Evolutionary conservation across 352 stramenopile species (phyloP).

Genomic region (Sclerospora graminicola): DNA sequence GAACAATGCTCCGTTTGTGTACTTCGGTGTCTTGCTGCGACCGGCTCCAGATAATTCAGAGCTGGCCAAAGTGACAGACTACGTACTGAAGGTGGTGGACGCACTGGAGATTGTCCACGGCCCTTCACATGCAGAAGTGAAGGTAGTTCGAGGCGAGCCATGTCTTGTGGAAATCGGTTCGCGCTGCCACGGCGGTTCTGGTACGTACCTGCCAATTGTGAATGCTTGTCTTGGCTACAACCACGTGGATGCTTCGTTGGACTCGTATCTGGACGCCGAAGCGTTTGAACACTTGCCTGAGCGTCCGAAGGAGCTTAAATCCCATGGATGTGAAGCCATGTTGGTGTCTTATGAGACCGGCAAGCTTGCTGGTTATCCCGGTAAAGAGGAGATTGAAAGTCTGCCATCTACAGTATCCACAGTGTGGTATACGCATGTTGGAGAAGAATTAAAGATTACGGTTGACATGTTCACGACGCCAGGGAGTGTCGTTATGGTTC

Average conservation of each 20-base stretch:
- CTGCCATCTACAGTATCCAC: constrained; percentile 84
- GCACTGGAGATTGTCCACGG: constrained; percentile 77
- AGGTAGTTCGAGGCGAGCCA: constrained; percentile 65
- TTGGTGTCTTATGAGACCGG: constrained; percentile 85
- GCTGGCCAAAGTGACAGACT: constrained; percentile 41
- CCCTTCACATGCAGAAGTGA: constrained; percentile 83
- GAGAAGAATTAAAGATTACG: constrained; percentile 51
- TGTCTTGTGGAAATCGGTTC: constrained; percentile 93
- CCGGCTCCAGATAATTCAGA: constrained; percentile 30
- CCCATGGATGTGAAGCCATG: constrained; percentile 87
- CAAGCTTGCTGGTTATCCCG: constrained; percentile 74
- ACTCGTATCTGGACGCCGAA: constrained; percentile 73
- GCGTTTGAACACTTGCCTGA: constrained; percentile 42
- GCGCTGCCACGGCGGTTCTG: constrained; percentile 91
- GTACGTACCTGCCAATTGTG: constrained; percentile 87
- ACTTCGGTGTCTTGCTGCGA: constrained; percentile 83
- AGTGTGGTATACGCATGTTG: constrained; percentile 56
- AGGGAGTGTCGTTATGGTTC: constrained; percentile 73
- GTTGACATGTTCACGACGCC: constrained; percentile 89
- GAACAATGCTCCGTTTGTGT: constrained; percentile 91
- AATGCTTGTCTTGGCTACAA: constrained; percentile 87
- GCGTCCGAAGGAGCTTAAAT: constrained; percentile 52
- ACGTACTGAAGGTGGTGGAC: constrained; percentile 67
- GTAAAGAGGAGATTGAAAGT: constrained; percentile 74
- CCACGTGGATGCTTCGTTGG: constrained; percentile 85